Conservation (phyloP, 148 eudicot species). For the Chenopodium formosanum region DNA sequence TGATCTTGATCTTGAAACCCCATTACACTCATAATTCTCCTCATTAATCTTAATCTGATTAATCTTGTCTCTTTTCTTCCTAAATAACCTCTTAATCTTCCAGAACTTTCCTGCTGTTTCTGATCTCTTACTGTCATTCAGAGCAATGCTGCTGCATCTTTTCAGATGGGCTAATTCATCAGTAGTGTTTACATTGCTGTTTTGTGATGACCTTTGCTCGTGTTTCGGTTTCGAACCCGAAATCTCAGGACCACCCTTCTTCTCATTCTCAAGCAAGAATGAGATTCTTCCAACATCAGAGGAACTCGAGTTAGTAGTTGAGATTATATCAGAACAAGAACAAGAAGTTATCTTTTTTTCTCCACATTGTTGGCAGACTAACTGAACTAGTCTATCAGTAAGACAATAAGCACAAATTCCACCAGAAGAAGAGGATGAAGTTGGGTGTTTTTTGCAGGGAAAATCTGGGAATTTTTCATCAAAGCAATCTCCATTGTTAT, state of each 20-base stretch:
- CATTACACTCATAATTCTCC: conserved; percentile 34
- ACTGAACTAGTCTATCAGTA: conserved; percentile 57
- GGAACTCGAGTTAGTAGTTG: conserved; percentile 35
- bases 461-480: conserved; percentile 32
- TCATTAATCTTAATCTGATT: conserved; percentile 30
- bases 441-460: conserved; percentile 72
- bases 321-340: conserved; percentile 58
- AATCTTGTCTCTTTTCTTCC: conserved; percentile 48
- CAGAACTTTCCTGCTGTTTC: conserved; percentile 46
- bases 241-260: conserved; percentile 7
- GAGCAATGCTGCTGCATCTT: conserved; percentile 59
- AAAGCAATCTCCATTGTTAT: conserved; percentile 19
- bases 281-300: conserved; percentile 73
- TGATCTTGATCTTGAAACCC: conserved; percentile 78
- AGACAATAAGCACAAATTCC: conserved; percentile 85
- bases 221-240: conserved; percentile 11
- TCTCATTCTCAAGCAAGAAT: conserved; percentile 72
- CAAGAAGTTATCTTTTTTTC: conserved; percentile 61
- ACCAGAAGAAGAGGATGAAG: conserved; percentile 39
- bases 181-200: background rate
- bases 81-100: conserved; percentile 61
- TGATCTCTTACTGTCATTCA: conserved; percentile 20
- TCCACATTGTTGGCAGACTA: conserved; percentile 81
- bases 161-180: conserved; percentile 34
- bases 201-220: conserved; percentile 16